Evolutionary conservation across 768 basidiomycete genomes (phyloP).

Genomic region (Boletus coccyginus): DNA sequence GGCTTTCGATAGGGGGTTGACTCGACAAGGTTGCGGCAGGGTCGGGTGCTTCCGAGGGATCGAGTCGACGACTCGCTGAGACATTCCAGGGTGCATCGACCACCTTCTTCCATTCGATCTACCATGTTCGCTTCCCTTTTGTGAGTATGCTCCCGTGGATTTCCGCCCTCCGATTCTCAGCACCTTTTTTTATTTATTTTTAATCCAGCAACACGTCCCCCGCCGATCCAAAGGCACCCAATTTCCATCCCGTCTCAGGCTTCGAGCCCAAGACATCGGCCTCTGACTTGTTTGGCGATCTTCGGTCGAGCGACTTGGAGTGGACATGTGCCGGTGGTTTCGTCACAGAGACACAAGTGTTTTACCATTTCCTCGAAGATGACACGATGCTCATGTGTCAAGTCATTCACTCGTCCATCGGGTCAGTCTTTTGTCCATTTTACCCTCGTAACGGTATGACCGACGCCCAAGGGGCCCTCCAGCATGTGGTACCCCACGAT

Average conservation of each 20-base stretch:
- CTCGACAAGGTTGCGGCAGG: no score
- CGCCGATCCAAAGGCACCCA: constrained; percentile 66
- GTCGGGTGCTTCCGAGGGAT: constrained; percentile 9
- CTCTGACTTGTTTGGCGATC: constrained; percentile 68
- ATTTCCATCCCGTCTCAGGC: constrained; percentile 76
- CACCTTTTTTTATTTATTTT: not conserved
- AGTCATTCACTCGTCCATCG: constrained; percentile 84
- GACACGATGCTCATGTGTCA: constrained; percentile 79
- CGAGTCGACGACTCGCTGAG: not conserved
- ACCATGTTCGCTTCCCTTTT: constrained; percentile 81
- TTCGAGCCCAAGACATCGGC: constrained; percentile 44
- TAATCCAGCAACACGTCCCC: constrained; percentile 49
- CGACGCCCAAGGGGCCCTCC: constrained; percentile 10
- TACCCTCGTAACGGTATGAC: not conserved
- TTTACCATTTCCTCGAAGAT: constrained; percentile 80
- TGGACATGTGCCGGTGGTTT: constrained; percentile 86
- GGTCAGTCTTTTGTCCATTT: constrained; percentile 51
- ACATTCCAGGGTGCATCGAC: constrained; percentile 19
- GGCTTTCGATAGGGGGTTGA: no score
- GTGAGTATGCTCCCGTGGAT: constrained; percentile 45
- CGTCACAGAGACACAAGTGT: constrained; percentile 85
- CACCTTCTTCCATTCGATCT: constrained; percentile 8
- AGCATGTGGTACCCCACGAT: constrained; percentile 94
- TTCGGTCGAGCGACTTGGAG: constrained; percentile 71
- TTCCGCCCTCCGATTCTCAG: constrained; percentile 11